Percentiles rank a stretch among this genome's conserved stretches.
Evolutionary conservation across 2,329 filamentous ascomycete species (phyloP).

Genomic region (Aureobasidium subglaciale): DNA sequence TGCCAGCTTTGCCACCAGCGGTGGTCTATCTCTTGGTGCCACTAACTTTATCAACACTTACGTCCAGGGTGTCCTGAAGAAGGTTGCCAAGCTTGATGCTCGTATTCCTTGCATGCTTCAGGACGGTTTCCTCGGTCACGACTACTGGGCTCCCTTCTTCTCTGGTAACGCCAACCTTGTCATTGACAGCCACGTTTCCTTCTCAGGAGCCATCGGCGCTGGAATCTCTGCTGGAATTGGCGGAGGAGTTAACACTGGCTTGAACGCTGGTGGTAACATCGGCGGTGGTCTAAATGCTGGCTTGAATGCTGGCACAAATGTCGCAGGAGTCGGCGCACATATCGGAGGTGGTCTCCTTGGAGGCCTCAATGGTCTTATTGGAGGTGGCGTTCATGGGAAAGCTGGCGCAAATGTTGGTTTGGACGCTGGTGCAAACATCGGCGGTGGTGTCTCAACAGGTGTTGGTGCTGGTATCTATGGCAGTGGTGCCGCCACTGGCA

Average conservation of each 20-base stretch:
- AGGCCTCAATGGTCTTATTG: background rate
- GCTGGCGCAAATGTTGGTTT: background rate
- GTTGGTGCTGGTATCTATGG: background rate
- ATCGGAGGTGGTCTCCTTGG: background rate
- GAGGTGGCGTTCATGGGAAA: background rate
- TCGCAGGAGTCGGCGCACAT: background rate
- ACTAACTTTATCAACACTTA: slow-evolving; percentile 29
- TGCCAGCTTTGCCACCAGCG: slow-evolving; percentile 26
- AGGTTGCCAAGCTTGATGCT: slow-evolving; percentile 22
- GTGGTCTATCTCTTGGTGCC: slow-evolving; percentile 25
- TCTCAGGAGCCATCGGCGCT: background rate
- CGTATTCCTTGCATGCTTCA: slow-evolving; percentile 31
- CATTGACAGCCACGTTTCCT: slow-evolving; percentile 24
- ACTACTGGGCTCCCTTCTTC: slow-evolving; percentile 27
- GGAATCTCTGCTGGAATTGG: background rate
- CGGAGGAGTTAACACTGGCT: background rate
- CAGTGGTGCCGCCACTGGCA: background rate
- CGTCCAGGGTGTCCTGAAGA: slow-evolving; percentile 26
- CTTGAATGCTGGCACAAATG: background rate
- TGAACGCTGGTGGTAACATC: background rate
- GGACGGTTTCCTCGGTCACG: slow-evolving; percentile 24
- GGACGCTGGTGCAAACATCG: background rate
- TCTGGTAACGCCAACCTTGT: slow-evolving; percentile 25
- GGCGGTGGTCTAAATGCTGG: background rate
- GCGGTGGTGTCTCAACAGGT: too few species aligned